Percentiles rank a stretch among this genome's conserved stretches.
Evolutionary conservation across 257 asterid species (phyloP).

Genomic region (Pogostemon cablin): DNA sequence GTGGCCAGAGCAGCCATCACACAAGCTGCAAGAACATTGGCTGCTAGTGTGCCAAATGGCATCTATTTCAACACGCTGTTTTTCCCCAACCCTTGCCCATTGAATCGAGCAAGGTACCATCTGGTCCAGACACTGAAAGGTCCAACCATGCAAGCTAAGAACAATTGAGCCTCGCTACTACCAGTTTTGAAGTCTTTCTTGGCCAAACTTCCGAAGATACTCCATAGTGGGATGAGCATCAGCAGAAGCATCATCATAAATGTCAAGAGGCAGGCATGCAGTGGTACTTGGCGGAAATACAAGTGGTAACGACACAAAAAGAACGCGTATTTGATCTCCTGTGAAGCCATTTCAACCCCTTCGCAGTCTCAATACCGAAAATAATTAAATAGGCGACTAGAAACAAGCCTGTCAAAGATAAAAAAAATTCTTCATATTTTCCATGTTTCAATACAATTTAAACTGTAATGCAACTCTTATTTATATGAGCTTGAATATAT

Average conservation of each 20-base stretch:
- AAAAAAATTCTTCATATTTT: neutral
- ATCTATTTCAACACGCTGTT: conserved; percentile 63
- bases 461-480: neutral
- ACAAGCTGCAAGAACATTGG: conserved; percentile 85
- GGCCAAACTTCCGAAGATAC: conserved; percentile 45
- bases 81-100: conserved; percentile 79
- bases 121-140: conserved; percentile 93
- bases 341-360: conserved; percentile 54
- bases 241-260: conserved; percentile 44
- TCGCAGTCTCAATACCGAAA: conserved; percentile 76
- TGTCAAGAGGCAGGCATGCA: conserved; percentile 36
- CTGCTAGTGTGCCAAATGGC: conserved; percentile 90
- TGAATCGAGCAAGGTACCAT: conserved; percentile 82
- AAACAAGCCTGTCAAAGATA: conserved; percentile 60
- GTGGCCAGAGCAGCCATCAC: conserved; percentile 87
- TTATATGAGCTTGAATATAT: neutral
- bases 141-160: conserved; percentile 79
- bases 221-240: conserved; percentile 57
- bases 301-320: neutral
- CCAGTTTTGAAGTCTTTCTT: conserved; percentile 48
- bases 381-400: conserved; percentile 68
- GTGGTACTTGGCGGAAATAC: conserved; percentile 35
- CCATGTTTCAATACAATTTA: neutral
- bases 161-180: conserved; percentile 55
- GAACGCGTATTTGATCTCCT: conserved; percentile 30